Conservation (phyloP, 805 yeast species). For the Teunomyces funiuensis region DNA sequence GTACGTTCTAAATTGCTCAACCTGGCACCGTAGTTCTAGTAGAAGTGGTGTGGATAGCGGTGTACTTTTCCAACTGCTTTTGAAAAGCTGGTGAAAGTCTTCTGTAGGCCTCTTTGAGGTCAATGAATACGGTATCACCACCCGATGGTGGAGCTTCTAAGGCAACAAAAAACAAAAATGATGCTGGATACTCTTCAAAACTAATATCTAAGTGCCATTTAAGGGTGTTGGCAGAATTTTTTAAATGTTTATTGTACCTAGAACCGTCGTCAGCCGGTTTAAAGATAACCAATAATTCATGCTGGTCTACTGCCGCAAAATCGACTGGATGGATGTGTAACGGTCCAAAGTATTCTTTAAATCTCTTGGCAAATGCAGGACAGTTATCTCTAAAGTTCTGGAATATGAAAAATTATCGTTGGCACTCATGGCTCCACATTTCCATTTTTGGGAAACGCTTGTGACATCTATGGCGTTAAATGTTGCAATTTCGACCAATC, state of each 20-base stretch:
- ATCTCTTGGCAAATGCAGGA: constrained; percentile 19
- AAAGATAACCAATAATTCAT: constrained; percentile 23
- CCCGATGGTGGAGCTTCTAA: constrained; percentile 27
- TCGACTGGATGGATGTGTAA: constrained; percentile 26
- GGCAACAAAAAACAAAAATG: constrained; percentile 24
- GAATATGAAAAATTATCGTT: too few relatives aligned
- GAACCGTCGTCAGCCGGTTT: constrained; percentile 20
- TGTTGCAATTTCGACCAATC: too few relatives aligned
- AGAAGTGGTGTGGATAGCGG: too few relatives aligned
- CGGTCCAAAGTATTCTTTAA: constrained; percentile 26
- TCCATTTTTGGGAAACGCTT: too few relatives aligned
- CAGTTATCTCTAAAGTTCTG: too few relatives aligned
- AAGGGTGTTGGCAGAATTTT: constrained; percentile 8
- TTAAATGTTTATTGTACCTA: constrained; percentile 18
- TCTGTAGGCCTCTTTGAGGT: constrained; percentile 25
- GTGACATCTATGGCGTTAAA: too few relatives aligned
- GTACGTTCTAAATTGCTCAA: too few relatives aligned
- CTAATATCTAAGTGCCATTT: constrained; percentile 28
- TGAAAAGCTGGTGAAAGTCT: too few relatives aligned
- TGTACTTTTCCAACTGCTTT: too few relatives aligned
- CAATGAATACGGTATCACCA: constrained; percentile 28
- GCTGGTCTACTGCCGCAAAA: constrained; percentile 20
- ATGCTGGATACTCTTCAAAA: constrained; percentile 25
- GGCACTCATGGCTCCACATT: too few relatives aligned
- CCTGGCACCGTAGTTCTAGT: too few relatives aligned